phyloP scores from a whole-genome alignment of 352 stramenopile genomes.

The Globisporangium lucens region DNA sequence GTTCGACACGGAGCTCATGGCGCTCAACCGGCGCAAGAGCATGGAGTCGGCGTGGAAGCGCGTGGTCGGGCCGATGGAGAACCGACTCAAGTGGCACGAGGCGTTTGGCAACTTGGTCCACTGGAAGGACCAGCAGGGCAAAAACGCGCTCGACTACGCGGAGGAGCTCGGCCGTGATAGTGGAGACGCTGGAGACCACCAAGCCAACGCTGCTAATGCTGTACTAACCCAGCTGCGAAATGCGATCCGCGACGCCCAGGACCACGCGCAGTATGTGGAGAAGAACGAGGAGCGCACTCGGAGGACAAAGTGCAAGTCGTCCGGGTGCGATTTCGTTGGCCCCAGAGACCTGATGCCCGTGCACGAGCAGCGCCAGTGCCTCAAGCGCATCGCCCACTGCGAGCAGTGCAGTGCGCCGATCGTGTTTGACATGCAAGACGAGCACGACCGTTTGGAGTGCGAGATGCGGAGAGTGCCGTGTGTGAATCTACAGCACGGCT shows the following conservation, averaged over 20 bases:
- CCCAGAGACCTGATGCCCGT: conserved; percentile 49
- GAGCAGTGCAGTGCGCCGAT: conserved; percentile 40
- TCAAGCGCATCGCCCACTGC: conserved; percentile 47
- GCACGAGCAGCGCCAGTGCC: conserved; percentile 61
- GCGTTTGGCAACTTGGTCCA: conserved; percentile 40
- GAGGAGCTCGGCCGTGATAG: conserved; percentile 11
- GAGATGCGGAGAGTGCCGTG: conserved; percentile 38
- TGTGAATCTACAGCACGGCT: conserved; percentile 54
- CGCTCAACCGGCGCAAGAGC: conserved; percentile 20
- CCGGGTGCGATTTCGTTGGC: conserved; percentile 46
- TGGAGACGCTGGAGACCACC: background rate
- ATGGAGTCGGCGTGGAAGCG: conserved; percentile 20
- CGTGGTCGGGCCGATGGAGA: conserved; percentile 18
- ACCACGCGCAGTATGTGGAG: conserved; percentile 52
- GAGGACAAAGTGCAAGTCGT: conserved; percentile 32
- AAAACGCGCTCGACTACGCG: conserved; percentile 35
- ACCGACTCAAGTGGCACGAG: conserved; percentile 53
- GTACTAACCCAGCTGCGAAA: conserved; percentile 40
- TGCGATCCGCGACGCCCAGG: conserved; percentile 34
- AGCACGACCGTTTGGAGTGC: conserved; percentile 37
- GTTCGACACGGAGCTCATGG: conserved; percentile 17
- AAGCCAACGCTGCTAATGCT: background rate
- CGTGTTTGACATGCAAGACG: conserved; percentile 32
- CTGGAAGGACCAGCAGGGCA: conserved; percentile 28
- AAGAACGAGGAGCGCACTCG: conserved; percentile 44